These are phyloP conservation scores for Gracilariopsis chorda DNA, from an alignment of 23 red algal genomes.

Conservation along the genomic window DNA sequence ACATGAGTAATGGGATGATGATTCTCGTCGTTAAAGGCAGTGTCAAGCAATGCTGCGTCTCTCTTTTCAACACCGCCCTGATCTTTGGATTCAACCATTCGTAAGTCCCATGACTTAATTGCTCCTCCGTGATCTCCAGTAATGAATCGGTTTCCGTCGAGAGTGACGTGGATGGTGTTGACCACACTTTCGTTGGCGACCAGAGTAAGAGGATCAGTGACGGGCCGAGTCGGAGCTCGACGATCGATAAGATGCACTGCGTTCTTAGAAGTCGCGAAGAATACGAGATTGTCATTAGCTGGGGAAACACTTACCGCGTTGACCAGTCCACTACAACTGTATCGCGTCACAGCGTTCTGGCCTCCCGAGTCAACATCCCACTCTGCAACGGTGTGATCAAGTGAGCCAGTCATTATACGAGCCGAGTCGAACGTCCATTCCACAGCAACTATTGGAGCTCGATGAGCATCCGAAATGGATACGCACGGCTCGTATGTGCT, in stretches of 20 bases:
- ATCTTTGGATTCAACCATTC: conserved; percentile 27
- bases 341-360: background rate
- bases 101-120: conserved; percentile 64
- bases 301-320: conserved; percentile 49
- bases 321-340: conserved; percentile 56
- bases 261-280: conserved; percentile 57
- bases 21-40: conserved; percentile 37
- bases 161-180: conserved; percentile 44
- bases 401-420: conserved; percentile 45
- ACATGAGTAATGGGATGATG: conserved; percentile 68
- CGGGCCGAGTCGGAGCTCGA: background rate
- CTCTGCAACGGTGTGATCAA: conserved; percentile 61
- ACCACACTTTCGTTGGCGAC: conserved; percentile 28
- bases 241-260: conserved; percentile 71
- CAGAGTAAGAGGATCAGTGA: background rate
- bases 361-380: conserved; percentile 67
- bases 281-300: conserved; percentile 27
- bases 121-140: conserved; percentile 71
- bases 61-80: too few relatives aligned
- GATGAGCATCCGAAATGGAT: conserved; percentile 65
- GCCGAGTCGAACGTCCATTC: conserved; percentile 63
- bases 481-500: background rate
- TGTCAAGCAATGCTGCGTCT: background rate
- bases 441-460: conserved; percentile 41
- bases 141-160: conserved; percentile 29